Evolutionary conservation across 1,139 yeast genomes (phyloP).

Genomic region (Candida tunisiensis): DNA sequence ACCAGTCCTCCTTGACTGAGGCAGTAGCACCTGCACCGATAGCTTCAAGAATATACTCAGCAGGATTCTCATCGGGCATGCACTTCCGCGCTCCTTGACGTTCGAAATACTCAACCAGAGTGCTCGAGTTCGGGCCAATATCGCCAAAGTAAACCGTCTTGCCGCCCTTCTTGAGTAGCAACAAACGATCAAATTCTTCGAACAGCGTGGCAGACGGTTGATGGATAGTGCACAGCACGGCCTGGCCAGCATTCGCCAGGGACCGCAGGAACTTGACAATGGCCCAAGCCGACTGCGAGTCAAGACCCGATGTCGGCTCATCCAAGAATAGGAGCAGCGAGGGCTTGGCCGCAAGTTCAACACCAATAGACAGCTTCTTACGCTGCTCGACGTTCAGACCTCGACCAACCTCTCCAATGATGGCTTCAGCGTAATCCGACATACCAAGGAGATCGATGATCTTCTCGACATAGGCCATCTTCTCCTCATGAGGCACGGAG

Average conservation of each 20-base stretch:
- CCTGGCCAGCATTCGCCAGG: conserved; percentile 38
- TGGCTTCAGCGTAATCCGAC: conserved; percentile 45
- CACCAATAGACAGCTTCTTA: conserved; percentile 50
- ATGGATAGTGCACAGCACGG: conserved; percentile 39
- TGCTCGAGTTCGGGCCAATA: conserved; percentile 35
- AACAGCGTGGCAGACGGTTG: conserved; percentile 42
- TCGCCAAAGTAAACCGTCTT: conserved; percentile 53
- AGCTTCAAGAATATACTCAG: conserved; percentile 46
- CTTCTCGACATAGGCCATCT: conserved; percentile 41
- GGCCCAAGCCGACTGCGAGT: conserved; percentile 44
- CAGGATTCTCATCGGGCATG: conserved; percentile 38
- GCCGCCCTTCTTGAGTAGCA: conserved; percentile 37
- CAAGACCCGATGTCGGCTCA: conserved; percentile 45
- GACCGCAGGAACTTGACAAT: conserved; percentile 33
- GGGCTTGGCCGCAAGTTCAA: conserved; percentile 41
- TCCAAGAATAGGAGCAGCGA: conserved; percentile 34
- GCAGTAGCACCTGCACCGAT: conserved; percentile 62
- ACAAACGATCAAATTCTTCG: conserved; percentile 33
- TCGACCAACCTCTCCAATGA: conserved; percentile 37
- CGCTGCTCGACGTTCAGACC: conserved; percentile 54
- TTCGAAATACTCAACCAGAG: conserved; percentile 39
- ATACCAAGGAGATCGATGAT: conserved; percentile 39
- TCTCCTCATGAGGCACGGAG: conserved; percentile 30
- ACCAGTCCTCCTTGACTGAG: conserved; percentile 25
- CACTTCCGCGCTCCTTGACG: conserved; percentile 32